These are phyloP conservation scores for Eremothecium coryli DNA, from an alignment of 1,139 yeast genomes.

Conservation along the genomic window DNA sequence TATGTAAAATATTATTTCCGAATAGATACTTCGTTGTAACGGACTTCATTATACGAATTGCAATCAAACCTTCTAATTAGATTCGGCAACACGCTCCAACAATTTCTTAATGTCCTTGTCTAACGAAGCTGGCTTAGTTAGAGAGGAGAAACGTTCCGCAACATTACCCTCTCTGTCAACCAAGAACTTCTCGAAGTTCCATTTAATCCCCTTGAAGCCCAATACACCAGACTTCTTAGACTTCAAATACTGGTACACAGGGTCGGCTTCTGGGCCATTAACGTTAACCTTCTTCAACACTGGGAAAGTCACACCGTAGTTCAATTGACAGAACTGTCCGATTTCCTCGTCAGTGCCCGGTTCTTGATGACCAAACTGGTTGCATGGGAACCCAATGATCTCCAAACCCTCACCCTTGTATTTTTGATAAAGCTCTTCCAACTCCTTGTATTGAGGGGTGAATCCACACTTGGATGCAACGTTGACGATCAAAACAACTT, in stretches of 20 bases:
- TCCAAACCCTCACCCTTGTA: conserved; percentile 60
- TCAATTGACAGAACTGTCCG: conserved; percentile 44
- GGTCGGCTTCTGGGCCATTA: conserved; percentile 66
- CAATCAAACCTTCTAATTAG: too few relatives aligned
- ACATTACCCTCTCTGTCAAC: conserved; percentile 60
- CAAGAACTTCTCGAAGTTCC: conserved; percentile 89
- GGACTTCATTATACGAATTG: too few relatives aligned
- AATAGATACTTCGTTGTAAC: too few relatives aligned
- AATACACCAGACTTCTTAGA: conserved; percentile 43
- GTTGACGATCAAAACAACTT: conserved; percentile 77
- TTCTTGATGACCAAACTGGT: conserved; percentile 81
- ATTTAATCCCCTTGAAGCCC: conserved; percentile 60
- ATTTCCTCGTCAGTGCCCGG: conserved; percentile 58
- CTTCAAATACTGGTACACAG: conserved; percentile 69
- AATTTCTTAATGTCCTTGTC: conserved; percentile 39
- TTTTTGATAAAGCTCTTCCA: conserved; percentile 66
- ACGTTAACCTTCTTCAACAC: conserved; percentile 72
- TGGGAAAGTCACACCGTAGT: conserved; percentile 53
- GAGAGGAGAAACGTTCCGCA: conserved; percentile 51
- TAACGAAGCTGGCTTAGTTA: conserved; percentile 56
- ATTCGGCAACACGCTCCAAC: conserved; percentile 23
- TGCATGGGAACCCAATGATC: conserved; percentile 81
- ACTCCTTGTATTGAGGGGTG: conserved; percentile 55
- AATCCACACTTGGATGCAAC: conserved; percentile 63
- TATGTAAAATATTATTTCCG: too few relatives aligned